phyloP scores from a whole-genome alignment of 192 early-diverging fungal genomes.

The Pecoramyces ruminantium region DNA sequence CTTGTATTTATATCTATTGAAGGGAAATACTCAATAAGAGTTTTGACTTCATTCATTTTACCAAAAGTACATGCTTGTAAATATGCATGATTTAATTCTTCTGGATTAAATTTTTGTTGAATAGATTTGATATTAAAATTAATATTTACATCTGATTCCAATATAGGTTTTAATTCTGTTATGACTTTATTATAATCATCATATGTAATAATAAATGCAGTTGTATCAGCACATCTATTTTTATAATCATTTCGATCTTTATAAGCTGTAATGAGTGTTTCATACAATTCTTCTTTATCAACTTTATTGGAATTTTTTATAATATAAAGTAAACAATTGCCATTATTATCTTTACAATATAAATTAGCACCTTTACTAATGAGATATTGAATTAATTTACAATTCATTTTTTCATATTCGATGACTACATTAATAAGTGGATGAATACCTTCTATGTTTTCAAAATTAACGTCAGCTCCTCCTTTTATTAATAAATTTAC shows the following conservation, averaged over 20 bases:
- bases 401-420: too few species aligned
- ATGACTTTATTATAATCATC: not conserved
- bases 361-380: not conserved
- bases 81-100: not conserved
- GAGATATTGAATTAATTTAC: too few species aligned
- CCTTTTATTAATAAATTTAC: too few species aligned
- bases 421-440: too few species aligned
- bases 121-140: too few species aligned
- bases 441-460: too few species aligned
- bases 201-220: not conserved
- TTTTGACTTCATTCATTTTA: not conserved
- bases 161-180: not conserved
- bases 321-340: not conserved
- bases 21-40: not conserved
- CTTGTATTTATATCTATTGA: not conserved
- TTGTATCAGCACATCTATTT: not conserved
- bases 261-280: not conserved
- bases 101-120: not conserved
- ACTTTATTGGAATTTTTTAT: not conserved
- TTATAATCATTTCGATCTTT: not conserved
- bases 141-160: too few species aligned
- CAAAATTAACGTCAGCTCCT: too few species aligned
- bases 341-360: not conserved
- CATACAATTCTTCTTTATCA: not conserved
- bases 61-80: not conserved